These are phyloP conservation scores for Emericellopsis atlantica DNA, from an alignment of 2,329 filamentous ascomycete genomes.

Conservation along the genomic window DNA sequence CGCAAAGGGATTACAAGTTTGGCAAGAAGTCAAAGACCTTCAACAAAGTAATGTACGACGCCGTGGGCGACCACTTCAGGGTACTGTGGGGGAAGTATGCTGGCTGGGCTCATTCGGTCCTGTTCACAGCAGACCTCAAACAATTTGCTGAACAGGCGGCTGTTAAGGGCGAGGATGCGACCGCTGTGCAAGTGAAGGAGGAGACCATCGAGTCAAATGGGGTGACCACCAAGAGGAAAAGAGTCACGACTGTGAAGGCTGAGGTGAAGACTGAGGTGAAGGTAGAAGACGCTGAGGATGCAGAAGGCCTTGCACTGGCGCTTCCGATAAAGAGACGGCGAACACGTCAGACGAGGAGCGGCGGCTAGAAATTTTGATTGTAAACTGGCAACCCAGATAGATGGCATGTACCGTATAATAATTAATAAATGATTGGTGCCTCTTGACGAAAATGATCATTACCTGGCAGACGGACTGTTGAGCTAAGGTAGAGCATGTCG, in stretches of 20 bases:
- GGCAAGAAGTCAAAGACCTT: conserved; percentile 74
- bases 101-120: conserved; percentile 93
- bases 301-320: conserved; percentile 4
- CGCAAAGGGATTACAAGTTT: conserved; percentile 89
- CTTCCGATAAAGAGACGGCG: conserved; percentile 14
- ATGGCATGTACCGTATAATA: too few relatives aligned
- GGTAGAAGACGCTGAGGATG: conserved; percentile 9
- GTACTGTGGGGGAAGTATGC: conserved; percentile 84
- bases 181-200: not conserved
- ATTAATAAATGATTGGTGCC: too few relatives aligned
- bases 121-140: conserved; percentile 87
- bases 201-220: conserved; percentile 12
- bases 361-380: too few relatives aligned
- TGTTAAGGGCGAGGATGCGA: conserved; percentile 5
- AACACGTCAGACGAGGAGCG: conserved; percentile 5
- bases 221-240: conserved; percentile 14
- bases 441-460: too few relatives aligned
- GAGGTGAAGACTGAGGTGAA: conserved; percentile 7
- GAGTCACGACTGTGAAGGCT: conserved; percentile 4
- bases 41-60: conserved; percentile 79
- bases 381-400: too few relatives aligned
- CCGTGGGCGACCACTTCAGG: conserved; percentile 82
- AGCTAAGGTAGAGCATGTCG: too few relatives aligned
- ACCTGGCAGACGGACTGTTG: too few relatives aligned
- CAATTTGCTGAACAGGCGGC: conserved; percentile 59